Evolutionary conservation across 768 basidiomycete genomes (phyloP).

Genomic region (Leccinum broughii): DNA sequence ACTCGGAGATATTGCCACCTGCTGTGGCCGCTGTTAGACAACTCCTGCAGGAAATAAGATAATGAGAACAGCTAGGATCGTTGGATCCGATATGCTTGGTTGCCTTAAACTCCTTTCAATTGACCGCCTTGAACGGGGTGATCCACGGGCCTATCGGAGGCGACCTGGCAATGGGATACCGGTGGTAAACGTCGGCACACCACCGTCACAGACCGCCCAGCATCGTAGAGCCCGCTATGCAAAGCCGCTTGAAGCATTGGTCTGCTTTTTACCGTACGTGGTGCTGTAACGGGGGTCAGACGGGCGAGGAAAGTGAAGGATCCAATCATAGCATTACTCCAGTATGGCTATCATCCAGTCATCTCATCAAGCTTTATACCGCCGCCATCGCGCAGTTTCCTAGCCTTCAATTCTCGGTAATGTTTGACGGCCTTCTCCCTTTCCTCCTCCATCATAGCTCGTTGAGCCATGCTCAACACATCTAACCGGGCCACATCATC

Average conservation of each 20-base stretch:
- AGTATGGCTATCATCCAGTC: slow-evolving; percentile 8
- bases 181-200: slow-evolving; percentile 9
- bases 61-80: neutral
- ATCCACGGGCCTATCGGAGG: slow-evolving; percentile 6
- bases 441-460: slow-evolving; percentile 74
- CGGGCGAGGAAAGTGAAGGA: neutral
- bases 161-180: neutral
- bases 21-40: neutral
- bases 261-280: slow-evolving; percentile 4
- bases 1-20: neutral
- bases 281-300: neutral
- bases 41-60: neutral
- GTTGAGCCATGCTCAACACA: slow-evolving; percentile 73
- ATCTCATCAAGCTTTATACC: slow-evolving; percentile 11
- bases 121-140: neutral
- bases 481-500: slow-evolving; percentile 35
- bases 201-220: slow-evolving; percentile 6
- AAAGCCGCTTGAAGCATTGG: neutral
- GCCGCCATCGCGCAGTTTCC: slow-evolving; percentile 30
- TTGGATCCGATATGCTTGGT: neutral
- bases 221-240: slow-evolving; percentile 1
- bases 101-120: neutral
- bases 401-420: slow-evolving; percentile 70
- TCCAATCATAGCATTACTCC: slow-evolving; percentile 12
- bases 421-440: slow-evolving; percentile 65